phyloP scores from a whole-genome alignment of 257 asterid genomes.

The Ajuga chamaepitys region DNA sequence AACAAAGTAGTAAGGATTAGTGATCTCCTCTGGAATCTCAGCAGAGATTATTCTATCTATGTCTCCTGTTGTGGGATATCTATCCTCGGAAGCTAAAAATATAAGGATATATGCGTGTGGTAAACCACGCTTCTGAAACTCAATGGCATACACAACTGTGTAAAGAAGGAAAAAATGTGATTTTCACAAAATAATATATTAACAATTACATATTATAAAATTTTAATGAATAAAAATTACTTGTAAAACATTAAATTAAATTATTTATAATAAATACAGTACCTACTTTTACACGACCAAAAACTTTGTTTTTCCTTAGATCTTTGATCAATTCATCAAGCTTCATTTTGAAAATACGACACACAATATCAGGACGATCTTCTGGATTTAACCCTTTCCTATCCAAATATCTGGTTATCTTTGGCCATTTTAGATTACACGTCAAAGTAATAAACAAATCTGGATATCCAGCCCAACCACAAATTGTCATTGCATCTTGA shows the following conservation, averaged over 20 bases:
- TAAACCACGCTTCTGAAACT: too few species aligned
- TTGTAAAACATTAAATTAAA: too few species aligned
- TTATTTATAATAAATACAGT: neutral
- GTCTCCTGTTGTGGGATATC: neutral
- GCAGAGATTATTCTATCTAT: neutral
- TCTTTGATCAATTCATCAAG: neutral
- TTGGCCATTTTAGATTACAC: neutral
- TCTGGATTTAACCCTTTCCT: neutral
- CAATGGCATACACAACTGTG: neutral
- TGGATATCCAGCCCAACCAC: too few species aligned
- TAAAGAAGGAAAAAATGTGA: neutral
- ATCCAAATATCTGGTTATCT: neutral
- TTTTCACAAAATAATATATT: neutral
- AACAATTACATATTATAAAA: too few species aligned
- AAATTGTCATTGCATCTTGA: too few species aligned
- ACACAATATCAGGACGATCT: too few species aligned
- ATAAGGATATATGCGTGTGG: neutral
- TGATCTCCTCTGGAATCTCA: neutral
- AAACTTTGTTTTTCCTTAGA: neutral
- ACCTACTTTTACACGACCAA: neutral
- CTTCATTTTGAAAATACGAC: slow-evolving; percentile 3
- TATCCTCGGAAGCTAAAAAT: neutral
- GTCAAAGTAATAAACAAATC: neutral
- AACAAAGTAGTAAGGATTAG: neutral
- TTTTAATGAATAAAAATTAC: neutral